Evolutionary conservation across 2,329 filamentous ascomycete species (phyloP).

Genomic region (Penicillium sp.): DNA sequence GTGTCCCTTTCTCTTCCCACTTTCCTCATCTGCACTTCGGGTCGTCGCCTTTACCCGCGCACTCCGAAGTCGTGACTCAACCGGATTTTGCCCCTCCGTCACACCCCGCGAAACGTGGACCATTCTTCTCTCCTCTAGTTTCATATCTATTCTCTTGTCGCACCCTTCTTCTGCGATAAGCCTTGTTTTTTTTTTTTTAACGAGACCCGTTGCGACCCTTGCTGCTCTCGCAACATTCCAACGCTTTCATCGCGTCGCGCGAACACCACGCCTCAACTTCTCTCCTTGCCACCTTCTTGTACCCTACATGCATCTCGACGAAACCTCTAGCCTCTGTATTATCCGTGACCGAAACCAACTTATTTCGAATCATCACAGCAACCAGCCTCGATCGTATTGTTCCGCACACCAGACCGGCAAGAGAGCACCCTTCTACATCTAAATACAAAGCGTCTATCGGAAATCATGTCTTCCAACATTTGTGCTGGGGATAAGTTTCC

Average conservation of each 20-base stretch:
- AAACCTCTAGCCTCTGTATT: background rate
- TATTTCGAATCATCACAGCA: background rate
- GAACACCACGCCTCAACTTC: background rate
- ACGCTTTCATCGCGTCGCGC: conserved; percentile 19
- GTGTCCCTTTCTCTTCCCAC: background rate
- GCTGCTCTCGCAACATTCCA: conserved; percentile 13
- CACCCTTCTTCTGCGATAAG: background rate
- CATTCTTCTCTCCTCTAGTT: conserved; percentile 13
- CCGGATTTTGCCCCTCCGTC: conserved; percentile 11
- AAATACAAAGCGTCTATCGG: conserved; percentile 2
- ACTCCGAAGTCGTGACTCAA: conserved; percentile 22
- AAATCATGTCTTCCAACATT: conserved; percentile 27
- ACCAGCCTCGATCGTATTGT: background rate
- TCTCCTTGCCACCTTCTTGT: conserved; percentile 1
- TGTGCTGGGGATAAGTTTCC: conserved; percentile 27
- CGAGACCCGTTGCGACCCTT: background rate
- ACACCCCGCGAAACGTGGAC: conserved; percentile 25
- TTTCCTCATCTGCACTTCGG: background rate
- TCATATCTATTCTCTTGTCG: background rate
- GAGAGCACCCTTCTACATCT: conserved; percentile 1
- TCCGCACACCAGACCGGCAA: background rate
- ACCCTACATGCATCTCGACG: conserved; percentile 5
- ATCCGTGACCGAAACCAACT: background rate
- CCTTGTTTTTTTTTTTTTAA: too few relatives aligned
- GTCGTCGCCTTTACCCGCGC: background rate